Evolutionary conservation across 306 rosid species (phyloP).

Genomic region (Trifolium pratense): DNA sequence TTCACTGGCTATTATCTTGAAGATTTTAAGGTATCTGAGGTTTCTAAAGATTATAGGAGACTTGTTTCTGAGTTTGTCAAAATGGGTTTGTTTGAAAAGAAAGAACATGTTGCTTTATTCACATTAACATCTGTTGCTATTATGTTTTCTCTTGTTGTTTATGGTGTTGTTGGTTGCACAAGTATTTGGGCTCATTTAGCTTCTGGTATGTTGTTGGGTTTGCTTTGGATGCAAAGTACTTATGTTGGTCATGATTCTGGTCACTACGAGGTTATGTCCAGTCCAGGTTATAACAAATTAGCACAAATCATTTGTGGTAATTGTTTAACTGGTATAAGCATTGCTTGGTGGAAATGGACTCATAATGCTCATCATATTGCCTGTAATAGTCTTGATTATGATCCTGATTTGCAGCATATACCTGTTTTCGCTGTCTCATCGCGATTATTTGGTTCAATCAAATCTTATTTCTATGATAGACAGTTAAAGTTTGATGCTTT

Average conservation of each 20-base stretch:
- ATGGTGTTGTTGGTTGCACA: constrained; percentile 53
- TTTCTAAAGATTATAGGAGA: constrained; percentile 68
- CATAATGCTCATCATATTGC: constrained; percentile 91
- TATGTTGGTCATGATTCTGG: constrained; percentile 90
- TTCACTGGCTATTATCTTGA: constrained; percentile 64
- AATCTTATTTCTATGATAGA: constrained; percentile 75
- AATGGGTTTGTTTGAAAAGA: constrained; percentile 71
- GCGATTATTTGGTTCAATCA: constrained; percentile 55
- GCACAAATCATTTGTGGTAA: constrained; percentile 79
- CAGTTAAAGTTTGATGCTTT: constrained; percentile 62
- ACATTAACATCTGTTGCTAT: constrained; percentile 47
- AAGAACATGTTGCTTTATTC: constrained; percentile 49
- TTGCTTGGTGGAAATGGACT: constrained; percentile 99
- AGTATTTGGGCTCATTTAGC: constrained; percentile 69
- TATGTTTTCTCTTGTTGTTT: constrained; percentile 52
- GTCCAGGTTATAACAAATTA: constrained; percentile 46
- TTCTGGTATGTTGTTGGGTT: constrained; percentile 69
- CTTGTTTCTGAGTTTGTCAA: constrained; percentile 56
- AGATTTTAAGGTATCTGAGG: constrained; percentile 64
- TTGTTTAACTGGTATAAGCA: constrained; percentile 85
- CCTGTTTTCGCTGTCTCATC: constrained; percentile 83
- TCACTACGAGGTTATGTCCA: constrained; percentile 73
- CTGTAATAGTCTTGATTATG: constrained; percentile 82
- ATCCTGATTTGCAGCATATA: constrained; percentile 89
- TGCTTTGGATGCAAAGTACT: constrained; percentile 84